A percentile compares a stretch with the other conserved stretches of the same genome.
phyloP scores from a whole-genome alignment of 2,329 filamentous ascomycete species.

The Thermochaetoides dissita region DNA sequence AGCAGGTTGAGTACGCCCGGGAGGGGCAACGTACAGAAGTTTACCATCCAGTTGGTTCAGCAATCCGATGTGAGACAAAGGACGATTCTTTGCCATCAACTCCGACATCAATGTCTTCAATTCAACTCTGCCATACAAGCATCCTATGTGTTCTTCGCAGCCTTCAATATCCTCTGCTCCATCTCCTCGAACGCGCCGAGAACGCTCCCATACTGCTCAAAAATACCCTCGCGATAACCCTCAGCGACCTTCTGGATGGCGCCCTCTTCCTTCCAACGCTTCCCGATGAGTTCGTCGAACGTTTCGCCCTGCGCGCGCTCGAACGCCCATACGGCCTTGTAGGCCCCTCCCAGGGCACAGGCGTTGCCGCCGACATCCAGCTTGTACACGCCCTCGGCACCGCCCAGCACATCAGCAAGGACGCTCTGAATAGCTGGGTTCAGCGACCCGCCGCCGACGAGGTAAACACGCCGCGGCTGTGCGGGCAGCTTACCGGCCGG shows the following conservation, averaged over 20 bases:
- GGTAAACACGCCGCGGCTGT: conserved; percentile 79
- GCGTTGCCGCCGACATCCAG: conserved; percentile 92
- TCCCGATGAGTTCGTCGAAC: conserved; percentile 78
- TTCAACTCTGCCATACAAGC: no score
- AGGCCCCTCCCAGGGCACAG: conserved; percentile 83
- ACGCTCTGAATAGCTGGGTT: conserved; percentile 82
- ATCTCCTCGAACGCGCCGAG: conserved; percentile 63
- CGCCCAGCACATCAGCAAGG: conserved; percentile 77
- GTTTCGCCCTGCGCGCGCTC: conserved; percentile 55
- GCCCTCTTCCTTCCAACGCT: conserved; percentile 71
- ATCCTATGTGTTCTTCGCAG: conserved; percentile 18
- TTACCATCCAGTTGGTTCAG: no score
- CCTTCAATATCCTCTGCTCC: conserved; percentile 51
- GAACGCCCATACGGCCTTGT: conserved; percentile 89
- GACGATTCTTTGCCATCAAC: no score
- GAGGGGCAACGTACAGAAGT: no score
- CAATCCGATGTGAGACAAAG: no score
- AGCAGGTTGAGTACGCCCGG: no score
- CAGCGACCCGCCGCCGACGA: conserved; percentile 81
- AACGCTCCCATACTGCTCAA: conserved; percentile 64
- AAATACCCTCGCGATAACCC: conserved; percentile 63
- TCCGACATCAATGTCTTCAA: background rate
- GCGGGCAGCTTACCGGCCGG: conserved; percentile 44
- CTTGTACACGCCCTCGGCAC: conserved; percentile 78
- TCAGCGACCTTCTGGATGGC: conserved; percentile 72